These are phyloP conservation scores for Phaffia australis DNA, from an alignment of 768 basidiomycete genomes.

Conservation along the genomic window DNA sequence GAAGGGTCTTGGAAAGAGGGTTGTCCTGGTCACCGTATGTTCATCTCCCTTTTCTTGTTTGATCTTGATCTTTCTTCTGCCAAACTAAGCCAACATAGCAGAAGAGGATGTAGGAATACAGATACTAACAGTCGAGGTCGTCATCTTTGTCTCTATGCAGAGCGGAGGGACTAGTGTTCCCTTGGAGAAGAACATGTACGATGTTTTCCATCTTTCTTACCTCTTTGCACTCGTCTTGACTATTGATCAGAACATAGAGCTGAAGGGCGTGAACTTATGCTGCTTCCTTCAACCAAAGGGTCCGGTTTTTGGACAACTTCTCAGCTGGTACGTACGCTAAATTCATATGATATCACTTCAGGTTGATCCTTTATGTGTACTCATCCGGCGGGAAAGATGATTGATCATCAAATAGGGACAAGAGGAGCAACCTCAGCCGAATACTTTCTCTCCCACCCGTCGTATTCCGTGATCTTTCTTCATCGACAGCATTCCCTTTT, in stretches of 20 bases:
- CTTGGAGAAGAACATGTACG: slow-evolving; percentile 91
- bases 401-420: slow-evolving; percentile 52
- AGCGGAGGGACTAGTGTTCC: slow-evolving; percentile 98
- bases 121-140: not conserved
- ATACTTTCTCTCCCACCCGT: slow-evolving; percentile 71
- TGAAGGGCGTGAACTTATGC: slow-evolving; percentile 30
- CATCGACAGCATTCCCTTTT: slow-evolving; percentile 95
- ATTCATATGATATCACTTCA: not conserved
- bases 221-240: not conserved
- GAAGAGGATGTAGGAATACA: slow-evolving; percentile 5
- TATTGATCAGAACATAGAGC: not conserved
- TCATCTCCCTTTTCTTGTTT: not conserved
- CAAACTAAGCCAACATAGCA: not conserved
- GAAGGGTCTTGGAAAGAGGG: slow-evolving; percentile 52
- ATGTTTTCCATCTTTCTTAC: not conserved
- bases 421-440: slow-evolving; percentile 96
- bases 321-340: slow-evolving; percentile 61
- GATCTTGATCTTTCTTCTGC: not conserved
- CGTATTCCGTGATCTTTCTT: slow-evolving; percentile 96
- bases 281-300: slow-evolving; percentile 46
- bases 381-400: slow-evolving; percentile 3
- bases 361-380: not conserved
- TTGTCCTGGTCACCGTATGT: slow-evolving; percentile 89
- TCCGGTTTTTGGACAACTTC: slow-evolving; percentile 97
- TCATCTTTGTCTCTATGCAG: slow-evolving; percentile 41